These are phyloP conservation scores for Leccinellum luteum DNA, from an alignment of 768 basidiomycete species.

Conservation along the genomic window DNA sequence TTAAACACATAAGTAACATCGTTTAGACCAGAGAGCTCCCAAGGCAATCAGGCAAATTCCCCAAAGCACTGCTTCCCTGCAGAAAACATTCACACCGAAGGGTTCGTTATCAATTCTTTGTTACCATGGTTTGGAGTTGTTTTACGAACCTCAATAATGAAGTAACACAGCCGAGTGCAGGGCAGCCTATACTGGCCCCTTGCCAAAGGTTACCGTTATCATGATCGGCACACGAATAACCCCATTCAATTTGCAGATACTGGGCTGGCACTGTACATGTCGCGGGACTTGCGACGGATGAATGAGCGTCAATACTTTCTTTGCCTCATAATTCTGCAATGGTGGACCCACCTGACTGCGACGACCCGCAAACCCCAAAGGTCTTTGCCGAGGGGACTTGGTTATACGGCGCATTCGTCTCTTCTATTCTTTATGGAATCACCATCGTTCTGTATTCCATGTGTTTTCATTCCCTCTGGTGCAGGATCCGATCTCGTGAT, in stretches of 20 bases:
- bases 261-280: too few relatives aligned
- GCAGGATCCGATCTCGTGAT: slow-evolving; percentile 12
- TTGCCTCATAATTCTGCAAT: slow-evolving; percentile 11
- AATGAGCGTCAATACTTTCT: not conserved
- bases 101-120: too few relatives aligned
- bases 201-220: too few relatives aligned
- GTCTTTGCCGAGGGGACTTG: slow-evolving; percentile 28
- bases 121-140: too few relatives aligned
- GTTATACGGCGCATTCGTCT: slow-evolving; percentile 31
- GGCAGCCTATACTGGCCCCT: not conserved
- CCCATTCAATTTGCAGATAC: not conserved
- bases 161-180: not conserved
- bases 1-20: too few relatives aligned
- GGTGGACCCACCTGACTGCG: slow-evolving; percentile 5
- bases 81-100: not conserved
- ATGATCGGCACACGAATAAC: not conserved
- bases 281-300: too few relatives aligned
- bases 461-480: slow-evolving; percentile 30
- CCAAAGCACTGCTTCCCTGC: not conserved
- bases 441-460: slow-evolving; percentile 24
- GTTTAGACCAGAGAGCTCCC: too few relatives aligned
- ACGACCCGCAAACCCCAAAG: slow-evolving; percentile 7
- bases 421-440: slow-evolving; percentile 28
- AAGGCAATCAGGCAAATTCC: too few relatives aligned
- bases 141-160: not conserved